phyloP scores from a whole-genome alignment of 1,284 basidiomycete genomes.

The Spongiforma sp. region DNA sequence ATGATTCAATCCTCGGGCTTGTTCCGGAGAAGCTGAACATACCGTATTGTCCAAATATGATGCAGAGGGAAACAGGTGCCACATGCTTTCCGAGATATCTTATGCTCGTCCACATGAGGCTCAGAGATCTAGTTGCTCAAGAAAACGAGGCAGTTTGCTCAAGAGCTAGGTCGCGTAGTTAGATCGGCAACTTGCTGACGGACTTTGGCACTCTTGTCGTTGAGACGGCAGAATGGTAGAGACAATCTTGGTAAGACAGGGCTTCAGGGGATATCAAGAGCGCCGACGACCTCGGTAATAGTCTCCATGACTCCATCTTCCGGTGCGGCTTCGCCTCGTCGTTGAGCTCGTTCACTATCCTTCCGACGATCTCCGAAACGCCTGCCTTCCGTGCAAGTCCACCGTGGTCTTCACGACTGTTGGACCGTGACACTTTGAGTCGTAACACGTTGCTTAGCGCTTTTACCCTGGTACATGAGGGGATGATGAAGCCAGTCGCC shows the following conservation, averaged over 20 bases:
- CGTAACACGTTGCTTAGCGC: no score
- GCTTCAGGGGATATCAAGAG: no score
- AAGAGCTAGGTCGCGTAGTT: conserved; percentile 89
- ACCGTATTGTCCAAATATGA: no score
- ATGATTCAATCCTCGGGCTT: no score
- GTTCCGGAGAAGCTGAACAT: no score
- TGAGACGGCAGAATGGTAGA: conserved; percentile 99
- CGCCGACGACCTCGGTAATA: conserved; percentile 96
- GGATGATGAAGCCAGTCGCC: no score
- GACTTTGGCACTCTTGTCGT: conserved; percentile 92
- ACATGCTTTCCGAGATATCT: no score
- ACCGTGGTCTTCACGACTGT: no score
- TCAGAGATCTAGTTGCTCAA: conserved; percentile 99
- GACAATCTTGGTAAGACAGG: conserved; percentile 98
- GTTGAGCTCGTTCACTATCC: conserved; percentile 97
- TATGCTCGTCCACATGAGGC: no score
- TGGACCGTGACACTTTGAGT: conserved; percentile 91
- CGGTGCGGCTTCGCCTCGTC: conserved; percentile 97
- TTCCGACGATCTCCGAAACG: conserved; percentile 93
- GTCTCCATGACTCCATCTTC: conserved; percentile 99
- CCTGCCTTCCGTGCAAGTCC: no score
- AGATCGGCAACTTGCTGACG: conserved; percentile 93
- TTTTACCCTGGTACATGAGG: no score
- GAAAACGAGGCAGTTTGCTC: conserved; percentile 96
- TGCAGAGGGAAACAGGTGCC: no score